phyloP scores from a whole-genome alignment of 441 rosid species.

The Pelargonium citronellum region DNA sequence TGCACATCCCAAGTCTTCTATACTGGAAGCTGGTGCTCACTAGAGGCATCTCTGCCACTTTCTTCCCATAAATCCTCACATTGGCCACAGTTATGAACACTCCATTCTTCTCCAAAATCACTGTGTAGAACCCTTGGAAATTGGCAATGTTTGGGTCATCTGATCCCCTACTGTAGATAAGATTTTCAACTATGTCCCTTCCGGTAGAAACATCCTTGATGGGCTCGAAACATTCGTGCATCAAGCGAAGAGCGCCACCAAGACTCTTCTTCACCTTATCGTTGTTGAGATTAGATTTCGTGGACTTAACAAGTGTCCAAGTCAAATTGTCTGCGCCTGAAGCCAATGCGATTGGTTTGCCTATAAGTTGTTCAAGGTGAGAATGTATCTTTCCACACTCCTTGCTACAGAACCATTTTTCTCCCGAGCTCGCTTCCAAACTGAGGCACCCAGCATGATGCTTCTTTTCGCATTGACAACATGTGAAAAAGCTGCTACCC shows the following conservation, averaged over 20 bases:
- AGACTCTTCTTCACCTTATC: constrained; percentile 14
- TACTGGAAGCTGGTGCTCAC: constrained; percentile 30
- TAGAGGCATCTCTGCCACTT: constrained; percentile 40
- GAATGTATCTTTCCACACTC: constrained; percentile 31
- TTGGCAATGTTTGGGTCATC: constrained; percentile 25
- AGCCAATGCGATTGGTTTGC: constrained; percentile 28
- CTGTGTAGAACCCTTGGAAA: constrained; percentile 39
- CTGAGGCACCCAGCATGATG: constrained; percentile 36
- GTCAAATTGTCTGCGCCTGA: constrained; percentile 21
- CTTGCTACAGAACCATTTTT: constrained; percentile 46
- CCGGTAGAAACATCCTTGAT: constrained; percentile 26
- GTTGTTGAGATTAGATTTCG: constrained; percentile 12
- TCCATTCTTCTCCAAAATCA: constrained; percentile 35
- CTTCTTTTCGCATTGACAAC: constrained; percentile 45
- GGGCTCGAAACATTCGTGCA: constrained; percentile 51
- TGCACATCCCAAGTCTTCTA: constrained; percentile 40
- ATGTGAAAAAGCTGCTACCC: constrained; percentile 21
- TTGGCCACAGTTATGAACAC: constrained; percentile 36
- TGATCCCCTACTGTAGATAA: constrained; percentile 30
- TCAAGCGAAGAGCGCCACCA: constrained; percentile 34
- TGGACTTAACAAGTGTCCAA: constrained; percentile 40
- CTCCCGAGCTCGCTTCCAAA: not conserved
- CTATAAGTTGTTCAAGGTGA: constrained; percentile 31
- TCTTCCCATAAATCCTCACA: constrained; percentile 34
- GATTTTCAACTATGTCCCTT: constrained; percentile 40